Percentiles rank a stretch among this genome's conserved stretches.
Conservation (phyloP, 164 flowering plant species). For the Macadamia tetraphylla region DNA sequence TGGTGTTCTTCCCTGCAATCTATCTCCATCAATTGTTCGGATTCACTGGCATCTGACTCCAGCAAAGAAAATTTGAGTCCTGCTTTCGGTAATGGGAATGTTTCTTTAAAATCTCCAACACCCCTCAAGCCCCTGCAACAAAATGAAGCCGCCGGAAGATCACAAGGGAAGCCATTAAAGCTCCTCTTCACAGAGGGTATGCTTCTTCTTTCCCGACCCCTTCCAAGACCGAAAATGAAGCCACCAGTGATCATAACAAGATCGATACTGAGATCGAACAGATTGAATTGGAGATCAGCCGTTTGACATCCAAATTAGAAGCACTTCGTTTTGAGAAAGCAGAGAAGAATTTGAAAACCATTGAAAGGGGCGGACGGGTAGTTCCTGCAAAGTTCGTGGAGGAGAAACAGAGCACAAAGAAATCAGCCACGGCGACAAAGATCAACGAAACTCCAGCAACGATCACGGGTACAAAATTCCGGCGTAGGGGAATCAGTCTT, state of each 20-base stretch:
- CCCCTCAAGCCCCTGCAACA: constrained; percentile 29
- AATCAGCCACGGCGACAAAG: constrained; percentile 14
- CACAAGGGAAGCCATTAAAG: constrained; percentile 29
- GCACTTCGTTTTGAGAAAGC: constrained; percentile 52
- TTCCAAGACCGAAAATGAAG: constrained; percentile 14
- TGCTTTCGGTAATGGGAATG: constrained; percentile 18
- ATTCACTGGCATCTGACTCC: constrained; percentile 34
- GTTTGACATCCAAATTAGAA: constrained; percentile 47
- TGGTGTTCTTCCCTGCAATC: constrained; percentile 28
- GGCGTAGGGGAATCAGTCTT: constrained; percentile 37
- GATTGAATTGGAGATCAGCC: constrained; percentile 55
- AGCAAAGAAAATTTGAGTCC: constrained; percentile 65
- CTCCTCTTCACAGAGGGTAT: constrained; percentile 19
- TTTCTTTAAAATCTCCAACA: constrained; percentile 21
- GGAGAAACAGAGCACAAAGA: constrained; percentile 33
- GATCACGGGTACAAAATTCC: constrained; percentile 13
- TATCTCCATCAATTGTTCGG: constrained; percentile 14
- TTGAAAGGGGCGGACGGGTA: constrained; percentile 32
- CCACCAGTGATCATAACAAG: constrained; percentile 22
- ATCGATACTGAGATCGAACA: constrained; percentile 65
- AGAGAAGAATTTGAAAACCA: constrained; percentile 17
- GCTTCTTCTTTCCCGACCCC: neutral
- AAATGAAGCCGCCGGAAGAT: constrained; percentile 7
- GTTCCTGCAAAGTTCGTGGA: constrained; percentile 57
- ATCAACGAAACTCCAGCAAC: constrained; percentile 24